phyloP scores from a whole-genome alignment of 495 filamentous ascomycete species.

The Penicillium samsonianum region DNA sequence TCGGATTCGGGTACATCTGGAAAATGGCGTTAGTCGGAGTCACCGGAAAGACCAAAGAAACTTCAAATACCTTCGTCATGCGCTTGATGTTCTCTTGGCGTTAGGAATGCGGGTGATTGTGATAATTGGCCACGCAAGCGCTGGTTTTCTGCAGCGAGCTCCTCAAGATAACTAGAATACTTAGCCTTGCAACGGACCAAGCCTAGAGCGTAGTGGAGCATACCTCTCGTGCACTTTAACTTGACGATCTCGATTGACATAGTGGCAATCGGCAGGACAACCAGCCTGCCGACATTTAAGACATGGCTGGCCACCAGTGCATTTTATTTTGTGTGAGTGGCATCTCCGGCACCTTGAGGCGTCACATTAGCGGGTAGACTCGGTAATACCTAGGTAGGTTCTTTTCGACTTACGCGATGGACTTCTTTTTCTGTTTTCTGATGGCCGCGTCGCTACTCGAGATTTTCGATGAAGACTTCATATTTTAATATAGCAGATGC shows the following conservation, averaged over 20 bases:
- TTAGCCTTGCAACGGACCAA: neutral
- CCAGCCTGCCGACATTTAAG: slow-evolving; percentile 30
- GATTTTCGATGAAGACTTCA: neutral
- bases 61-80: slow-evolving; percentile 10
- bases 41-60: neutral
- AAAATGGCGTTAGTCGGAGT: neutral
- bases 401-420: slow-evolving; percentile 27
- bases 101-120: slow-evolving; percentile 6
- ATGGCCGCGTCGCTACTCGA: slow-evolving; percentile 3
- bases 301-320: slow-evolving; percentile 39
- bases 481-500: neutral
- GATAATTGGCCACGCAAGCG: slow-evolving; percentile 25
- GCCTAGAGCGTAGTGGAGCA: neutral
- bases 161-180: slow-evolving; percentile 29
- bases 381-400: too few species aligned
- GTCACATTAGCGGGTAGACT: neutral
- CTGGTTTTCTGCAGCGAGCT: slow-evolving; percentile 29
- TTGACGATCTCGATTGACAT: slow-evolving; percentile 38
- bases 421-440: slow-evolving; percentile 31
- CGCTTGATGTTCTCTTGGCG: neutral
- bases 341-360: slow-evolving; percentile 37
- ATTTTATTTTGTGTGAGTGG: slow-evolving; percentile 42
- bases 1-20: slow-evolving; percentile 11
- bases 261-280: slow-evolving; percentile 31
- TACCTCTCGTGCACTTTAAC: slow-evolving; percentile 39